Percentiles rank a stretch among this genome's conserved stretches.
These are phyloP conservation scores for Nidula microcarpa DNA, from an alignment of 768 basidiomycete species.

Conservation along the genomic window DNA sequence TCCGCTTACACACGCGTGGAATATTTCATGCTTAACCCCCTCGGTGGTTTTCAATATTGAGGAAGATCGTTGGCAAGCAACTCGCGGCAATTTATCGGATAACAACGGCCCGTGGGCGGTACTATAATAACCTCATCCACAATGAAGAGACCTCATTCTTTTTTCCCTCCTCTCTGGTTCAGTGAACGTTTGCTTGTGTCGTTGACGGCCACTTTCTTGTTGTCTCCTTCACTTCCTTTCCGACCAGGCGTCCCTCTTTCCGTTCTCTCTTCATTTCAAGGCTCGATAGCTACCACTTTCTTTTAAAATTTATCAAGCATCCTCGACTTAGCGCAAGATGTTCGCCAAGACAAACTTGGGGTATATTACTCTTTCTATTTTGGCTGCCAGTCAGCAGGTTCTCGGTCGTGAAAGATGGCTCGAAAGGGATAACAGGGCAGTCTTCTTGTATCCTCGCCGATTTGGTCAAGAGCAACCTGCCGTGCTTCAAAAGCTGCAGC, in stretches of 20 bases:
- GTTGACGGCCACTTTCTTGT: conserved; percentile 38
- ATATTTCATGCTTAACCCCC: neutral
- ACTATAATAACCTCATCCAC: neutral
- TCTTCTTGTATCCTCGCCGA: conserved; percentile 48
- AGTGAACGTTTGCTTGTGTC: conserved; percentile 33
- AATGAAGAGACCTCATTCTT: conserved; percentile 5
- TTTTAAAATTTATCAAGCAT: conserved; percentile 7
- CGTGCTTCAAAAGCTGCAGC: conserved; percentile 38
- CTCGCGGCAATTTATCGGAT: conserved; percentile 10
- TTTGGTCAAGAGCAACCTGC: conserved; percentile 50
- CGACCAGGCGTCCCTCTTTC: conserved; percentile 49
- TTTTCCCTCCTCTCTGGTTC: conserved; percentile 17
- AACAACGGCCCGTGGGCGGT: neutral
- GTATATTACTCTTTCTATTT: conserved; percentile 19
- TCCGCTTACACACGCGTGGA: neutral
- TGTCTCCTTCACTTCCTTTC: conserved; percentile 22
- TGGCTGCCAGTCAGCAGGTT: conserved; percentile 24
- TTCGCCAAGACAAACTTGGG: conserved; percentile 20
- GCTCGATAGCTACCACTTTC: conserved; percentile 2
- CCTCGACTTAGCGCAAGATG: conserved; percentile 16
- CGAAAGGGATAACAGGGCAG: conserved; percentile 42
- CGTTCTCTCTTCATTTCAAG: conserved; percentile 5
- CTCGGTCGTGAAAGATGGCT: conserved; percentile 42
- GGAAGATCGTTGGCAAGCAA: conserved; percentile 21
- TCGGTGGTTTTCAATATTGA: conserved; percentile 9